Evolutionary conservation across 176 grass and related monocot species (phyloP).

Genomic region (Zizania latifolia): DNA sequence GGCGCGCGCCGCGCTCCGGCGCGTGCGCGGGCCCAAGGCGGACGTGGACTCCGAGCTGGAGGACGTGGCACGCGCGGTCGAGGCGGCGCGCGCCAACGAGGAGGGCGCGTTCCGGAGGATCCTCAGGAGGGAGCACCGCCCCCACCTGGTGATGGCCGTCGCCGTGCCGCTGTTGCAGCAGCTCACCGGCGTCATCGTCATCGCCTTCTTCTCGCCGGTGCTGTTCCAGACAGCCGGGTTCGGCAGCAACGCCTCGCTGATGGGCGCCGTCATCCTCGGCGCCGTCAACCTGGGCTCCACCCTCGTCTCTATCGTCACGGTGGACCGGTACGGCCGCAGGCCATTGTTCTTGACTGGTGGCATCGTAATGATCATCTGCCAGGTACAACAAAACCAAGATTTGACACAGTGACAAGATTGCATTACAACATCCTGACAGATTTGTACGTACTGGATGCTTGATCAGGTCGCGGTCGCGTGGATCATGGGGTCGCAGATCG

Average conservation of each 20-base stretch:
- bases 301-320: conserved; percentile 25
- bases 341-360: conserved; percentile 48
- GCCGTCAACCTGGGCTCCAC: conserved; percentile 46
- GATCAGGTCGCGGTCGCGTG: conserved; percentile 38
- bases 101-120: conserved; percentile 55
- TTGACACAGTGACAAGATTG: neutral
- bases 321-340: conserved; percentile 54
- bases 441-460: neutral
- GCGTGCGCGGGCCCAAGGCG: conserved; percentile 30
- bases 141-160: conserved; percentile 53
- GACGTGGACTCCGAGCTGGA: conserved; percentile 59
- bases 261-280: conserved; percentile 58
- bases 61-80: conserved; percentile 30
- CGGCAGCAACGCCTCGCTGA: conserved; percentile 40
- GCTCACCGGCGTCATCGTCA: conserved; percentile 61
- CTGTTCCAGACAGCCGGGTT: conserved; percentile 69
- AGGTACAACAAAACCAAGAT: conserved; percentile 9
- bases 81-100: conserved; percentile 15
- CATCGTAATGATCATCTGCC: conserved; percentile 40
- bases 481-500: conserved; percentile 56
- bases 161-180: conserved; percentile 61
- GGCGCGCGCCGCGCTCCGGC: conserved; percentile 42
- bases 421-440: neutral
- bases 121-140: conserved; percentile 45
- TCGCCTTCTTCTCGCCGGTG: conserved; percentile 69